Evolutionary conservation across 1,284 basidiomycete genomes (phyloP).

Genomic region (Cryptococcus sp.): DNA sequence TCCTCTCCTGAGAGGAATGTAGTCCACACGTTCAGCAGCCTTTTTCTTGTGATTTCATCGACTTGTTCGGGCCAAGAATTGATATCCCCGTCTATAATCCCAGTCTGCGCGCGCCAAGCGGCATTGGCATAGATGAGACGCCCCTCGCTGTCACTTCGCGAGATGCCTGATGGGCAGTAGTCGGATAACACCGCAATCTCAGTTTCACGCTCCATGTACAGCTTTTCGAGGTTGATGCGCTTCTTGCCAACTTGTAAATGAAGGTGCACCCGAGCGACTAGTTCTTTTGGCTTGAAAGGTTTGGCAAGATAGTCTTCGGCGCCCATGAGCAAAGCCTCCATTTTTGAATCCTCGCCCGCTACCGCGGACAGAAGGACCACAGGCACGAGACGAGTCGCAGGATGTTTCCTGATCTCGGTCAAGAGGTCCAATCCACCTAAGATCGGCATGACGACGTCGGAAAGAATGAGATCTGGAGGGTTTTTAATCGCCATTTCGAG

Average conservation of each 20-base stretch:
- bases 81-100: conserved; percentile 5
- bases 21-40: conserved; percentile 9
- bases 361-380: conserved; percentile 20
- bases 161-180: conserved; percentile 20
- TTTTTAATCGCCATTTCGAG: conserved; percentile 30
- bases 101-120: conserved; percentile 18
- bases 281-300: conserved; percentile 42
- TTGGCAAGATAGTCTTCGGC: conserved; percentile 45
- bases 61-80: conserved; percentile 17
- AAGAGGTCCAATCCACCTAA: conserved; percentile 25
- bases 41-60: conserved; percentile 5
- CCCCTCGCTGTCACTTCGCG: conserved; percentile 22
- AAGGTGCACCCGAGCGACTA: conserved; percentile 46
- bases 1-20: conserved; percentile 12
- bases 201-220: conserved; percentile 29
- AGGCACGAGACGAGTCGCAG: conserved; percentile 12
- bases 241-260: conserved; percentile 39
- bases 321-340: conserved; percentile 40
- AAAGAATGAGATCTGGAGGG: conserved; percentile 26
- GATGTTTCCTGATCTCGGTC: conserved; percentile 8
- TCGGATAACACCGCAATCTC: conserved; percentile 41
- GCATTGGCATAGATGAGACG: conserved; percentile 27
- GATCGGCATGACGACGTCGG: conserved; percentile 41
- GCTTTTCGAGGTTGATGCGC: conserved; percentile 24
- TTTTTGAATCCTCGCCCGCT: conserved; percentile 22